A percentile compares a stretch with the other conserved stretches of the same genome.
Evolutionary conservation across 768 basidiomycete genomes (phyloP).

Genomic region (Agaricus bisporus): DNA sequence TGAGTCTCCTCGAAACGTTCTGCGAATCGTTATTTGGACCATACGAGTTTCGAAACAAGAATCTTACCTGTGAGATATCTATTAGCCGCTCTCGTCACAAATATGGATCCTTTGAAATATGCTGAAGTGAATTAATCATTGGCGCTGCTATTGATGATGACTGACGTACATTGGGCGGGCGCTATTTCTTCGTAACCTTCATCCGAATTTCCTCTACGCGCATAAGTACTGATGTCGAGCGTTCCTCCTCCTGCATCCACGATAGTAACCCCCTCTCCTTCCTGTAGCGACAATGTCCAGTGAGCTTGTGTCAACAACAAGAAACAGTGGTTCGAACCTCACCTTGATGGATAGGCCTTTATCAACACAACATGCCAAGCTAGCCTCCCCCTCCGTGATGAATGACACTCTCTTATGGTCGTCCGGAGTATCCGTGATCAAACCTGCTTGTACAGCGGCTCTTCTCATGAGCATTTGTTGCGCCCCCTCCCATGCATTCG

Average conservation of each 20-base stretch:
- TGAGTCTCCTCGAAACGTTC: conserved; percentile 31
- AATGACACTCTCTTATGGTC: conserved; percentile 38
- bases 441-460: conserved; percentile 43
- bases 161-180: conserved; percentile 26
- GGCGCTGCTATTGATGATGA: neutral
- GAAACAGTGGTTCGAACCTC: neutral
- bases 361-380: conserved; percentile 47
- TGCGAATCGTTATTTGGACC: conserved; percentile 12
- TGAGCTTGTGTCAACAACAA: neutral
- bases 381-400: conserved; percentile 57
- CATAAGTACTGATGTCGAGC: conserved; percentile 50
- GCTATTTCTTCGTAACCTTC: conserved; percentile 35
- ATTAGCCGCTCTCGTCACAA: conserved; percentile 32
- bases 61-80: conserved; percentile 28
- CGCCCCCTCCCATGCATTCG: conserved; percentile 54
- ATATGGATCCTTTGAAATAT: conserved; percentile 37
- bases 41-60: neutral
- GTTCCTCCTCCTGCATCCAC: conserved; percentile 58
- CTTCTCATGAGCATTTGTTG: conserved; percentile 49
- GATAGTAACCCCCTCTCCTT: conserved; percentile 38
- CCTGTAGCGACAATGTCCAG: conserved; percentile 17
- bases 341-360: conserved; percentile 31
- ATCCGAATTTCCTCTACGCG: conserved; percentile 17
- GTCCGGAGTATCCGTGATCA: conserved; percentile 32
- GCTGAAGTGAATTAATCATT: conserved; percentile 21